These are phyloP conservation scores for Camelina neglecta DNA, from an alignment of 345 rosid genomes.

Conservation along the genomic window DNA sequence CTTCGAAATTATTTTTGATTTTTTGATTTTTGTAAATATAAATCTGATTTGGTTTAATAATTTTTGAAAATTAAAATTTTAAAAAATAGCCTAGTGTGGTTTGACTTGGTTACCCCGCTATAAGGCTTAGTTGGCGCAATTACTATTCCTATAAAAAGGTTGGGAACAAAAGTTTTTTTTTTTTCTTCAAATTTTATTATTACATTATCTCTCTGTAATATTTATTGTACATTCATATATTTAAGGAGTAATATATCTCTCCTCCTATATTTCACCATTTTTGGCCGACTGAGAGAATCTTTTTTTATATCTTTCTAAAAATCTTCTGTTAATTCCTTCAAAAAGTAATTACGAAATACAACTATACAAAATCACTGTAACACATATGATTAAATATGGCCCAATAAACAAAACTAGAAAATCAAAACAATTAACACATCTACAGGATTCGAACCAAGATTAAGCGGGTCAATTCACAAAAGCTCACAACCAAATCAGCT, in stretches of 20 bases:
- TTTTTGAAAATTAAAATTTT: neutral
- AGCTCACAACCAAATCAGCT: no score
- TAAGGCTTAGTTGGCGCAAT: conserved; percentile 30
- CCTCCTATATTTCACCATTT: neutral
- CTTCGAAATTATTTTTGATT: conserved; percentile 6
- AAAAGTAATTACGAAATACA: no score
- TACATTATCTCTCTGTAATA: neutral
- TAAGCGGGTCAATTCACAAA: no score
- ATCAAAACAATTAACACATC: no score
- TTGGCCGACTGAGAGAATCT: neutral
- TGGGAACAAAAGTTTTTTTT: conserved; percentile 23
- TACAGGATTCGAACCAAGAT: no score
- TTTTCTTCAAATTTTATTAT: neutral
- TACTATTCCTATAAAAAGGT: conserved; percentile 39
- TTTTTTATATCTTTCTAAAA: no score
- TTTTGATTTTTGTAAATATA: neutral
- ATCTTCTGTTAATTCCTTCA: no score
- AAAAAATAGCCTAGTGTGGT: neutral
- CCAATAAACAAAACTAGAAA: no score
- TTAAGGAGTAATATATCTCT: neutral
- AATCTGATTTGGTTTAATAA: neutral
- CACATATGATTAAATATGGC: no score
- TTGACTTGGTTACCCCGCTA: conserved; percentile 32
- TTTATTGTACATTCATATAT: neutral
- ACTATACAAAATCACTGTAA: no score